A percentile compares a stretch with the other conserved stretches of the same genome.
Conservation (phyloP, 2,329 filamentous ascomycete genomes). For the Fusarium sp. region DNA sequence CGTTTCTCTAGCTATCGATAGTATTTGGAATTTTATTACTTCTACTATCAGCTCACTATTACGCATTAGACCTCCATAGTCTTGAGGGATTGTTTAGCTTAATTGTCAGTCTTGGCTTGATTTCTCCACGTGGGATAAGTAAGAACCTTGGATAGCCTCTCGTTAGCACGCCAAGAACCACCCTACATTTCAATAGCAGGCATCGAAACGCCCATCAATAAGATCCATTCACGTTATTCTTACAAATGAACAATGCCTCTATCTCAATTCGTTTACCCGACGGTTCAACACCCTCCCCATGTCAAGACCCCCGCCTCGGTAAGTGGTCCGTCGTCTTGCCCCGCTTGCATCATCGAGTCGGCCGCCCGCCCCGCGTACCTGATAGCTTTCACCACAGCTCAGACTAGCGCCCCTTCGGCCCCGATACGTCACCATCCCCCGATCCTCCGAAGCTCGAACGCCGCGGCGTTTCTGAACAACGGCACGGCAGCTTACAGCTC, state of each 20-base stretch:
- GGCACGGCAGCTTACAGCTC: not conserved
- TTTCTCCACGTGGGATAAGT: not conserved
- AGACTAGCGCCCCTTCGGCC: not conserved
- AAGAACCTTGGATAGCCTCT: not conserved
- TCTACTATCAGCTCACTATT: not conserved
- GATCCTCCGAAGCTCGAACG: not conserved
- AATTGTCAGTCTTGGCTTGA: not conserved
- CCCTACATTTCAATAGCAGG: not conserved
- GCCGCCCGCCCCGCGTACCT: not conserved
- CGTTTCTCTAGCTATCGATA: no score
- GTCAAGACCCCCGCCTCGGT: constrained; percentile 28
- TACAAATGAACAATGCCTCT: not conserved
- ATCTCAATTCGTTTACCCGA: not conserved
- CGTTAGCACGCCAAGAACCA: not conserved
- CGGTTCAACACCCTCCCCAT: not conserved
- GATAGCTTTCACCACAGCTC: not conserved
- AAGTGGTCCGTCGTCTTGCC: no score
- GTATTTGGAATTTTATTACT: not conserved
- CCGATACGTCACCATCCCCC: constrained; percentile 26
- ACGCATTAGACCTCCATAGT: not conserved
- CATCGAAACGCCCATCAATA: not conserved
- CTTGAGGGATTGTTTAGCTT: not conserved
- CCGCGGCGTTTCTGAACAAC: constrained; percentile 6
- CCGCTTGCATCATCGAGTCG: constrained; percentile 20
- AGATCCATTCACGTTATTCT: not conserved